phyloP scores from a whole-genome alignment of 2,329 filamentous ascomycete species.

The Aspergillus glaucus region DNA sequence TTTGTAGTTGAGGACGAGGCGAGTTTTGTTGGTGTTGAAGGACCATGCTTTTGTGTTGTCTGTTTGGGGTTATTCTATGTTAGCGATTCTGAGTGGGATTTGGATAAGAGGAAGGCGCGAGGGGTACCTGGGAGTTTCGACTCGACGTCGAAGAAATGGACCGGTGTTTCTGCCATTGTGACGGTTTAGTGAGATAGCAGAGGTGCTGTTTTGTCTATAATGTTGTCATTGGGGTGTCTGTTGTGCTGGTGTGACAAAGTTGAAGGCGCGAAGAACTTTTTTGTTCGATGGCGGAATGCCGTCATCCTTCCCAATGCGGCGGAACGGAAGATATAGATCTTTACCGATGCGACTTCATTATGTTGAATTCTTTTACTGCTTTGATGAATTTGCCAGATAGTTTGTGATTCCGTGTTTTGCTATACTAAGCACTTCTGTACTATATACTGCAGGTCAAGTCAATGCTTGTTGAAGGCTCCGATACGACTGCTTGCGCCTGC shows the following conservation, averaged over 20 bases:
- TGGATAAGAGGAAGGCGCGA: background rate
- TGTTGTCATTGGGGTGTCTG: background rate
- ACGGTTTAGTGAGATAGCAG: background rate
- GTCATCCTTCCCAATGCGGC: background rate
- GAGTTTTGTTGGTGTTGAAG: conserved; percentile 20
- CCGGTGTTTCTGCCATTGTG: conserved; percentile 17
- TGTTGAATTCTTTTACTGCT: no score
- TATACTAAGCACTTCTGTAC: no score
- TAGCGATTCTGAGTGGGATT: background rate
- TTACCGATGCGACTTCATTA: no score
- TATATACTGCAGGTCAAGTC: no score
- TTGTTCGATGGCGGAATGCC: background rate
- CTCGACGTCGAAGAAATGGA: conserved; percentile 30
- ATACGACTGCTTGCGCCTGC: no score
- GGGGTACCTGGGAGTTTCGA: conserved; percentile 21
- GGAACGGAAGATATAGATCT: background rate
- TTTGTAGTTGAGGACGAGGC: conserved; percentile 22
- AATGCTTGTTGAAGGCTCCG: no score
- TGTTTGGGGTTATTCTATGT: conserved; percentile 3
- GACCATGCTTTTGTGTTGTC: conserved; percentile 25
- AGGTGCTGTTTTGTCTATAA: background rate
- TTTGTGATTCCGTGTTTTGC: no score
- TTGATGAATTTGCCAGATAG: no score
- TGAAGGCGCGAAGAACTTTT: background rate
- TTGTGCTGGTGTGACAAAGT: background rate